Evolutionary conservation across 129 eudicot species (phyloP), one percentile per base, ranked within the genome.

Genomic region (Arctium lappa): DNA sequence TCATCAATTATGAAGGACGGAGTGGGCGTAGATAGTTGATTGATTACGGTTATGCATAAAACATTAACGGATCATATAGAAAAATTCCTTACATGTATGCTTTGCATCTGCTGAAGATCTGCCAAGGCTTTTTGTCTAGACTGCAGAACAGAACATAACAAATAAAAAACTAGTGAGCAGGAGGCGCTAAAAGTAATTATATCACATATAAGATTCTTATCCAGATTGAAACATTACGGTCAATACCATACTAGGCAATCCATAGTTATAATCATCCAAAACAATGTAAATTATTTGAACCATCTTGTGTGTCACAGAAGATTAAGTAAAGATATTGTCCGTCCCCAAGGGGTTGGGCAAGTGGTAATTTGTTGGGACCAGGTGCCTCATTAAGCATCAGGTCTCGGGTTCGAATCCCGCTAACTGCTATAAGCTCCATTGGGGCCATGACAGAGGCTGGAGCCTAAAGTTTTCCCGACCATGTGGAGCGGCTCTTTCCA

Each of bases 81-180:
- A 83, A 66, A 16, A 33, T 39, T 36, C 7, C 98, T 91, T 93
- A 95, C 99, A 76, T 93, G 92, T 80, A 93, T 84, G 87, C 86
- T 85, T 88, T 93, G 99, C 99, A 95, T 95, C 81, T 90, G 99
- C 74, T 93, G 93, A 78, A 95, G 91, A 84, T 95, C 97, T 81
- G 92, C 92, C 76, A 93, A 86, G 33, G 99, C 99, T 81, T 94
- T 94, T 89, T 95, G 99, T 88, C 99, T 91, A 56, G 99, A 95
- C 99, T 93, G 98, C 88, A 91, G 42, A 70, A 50, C 75, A 40
- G 79, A 88, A 85, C 72, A 50, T 22, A 66, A 71, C 3, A 77
- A 13, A 4, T 16, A 79, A 69, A 44, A 69, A 44, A 70, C 37
- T 34, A 60, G 69, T 75, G 60, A 68, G 65, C 10, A 60, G 8